Conservation (phyloP, 495 filamentous ascomycete species). For the Trichodelitschia bisporula region DNA sequence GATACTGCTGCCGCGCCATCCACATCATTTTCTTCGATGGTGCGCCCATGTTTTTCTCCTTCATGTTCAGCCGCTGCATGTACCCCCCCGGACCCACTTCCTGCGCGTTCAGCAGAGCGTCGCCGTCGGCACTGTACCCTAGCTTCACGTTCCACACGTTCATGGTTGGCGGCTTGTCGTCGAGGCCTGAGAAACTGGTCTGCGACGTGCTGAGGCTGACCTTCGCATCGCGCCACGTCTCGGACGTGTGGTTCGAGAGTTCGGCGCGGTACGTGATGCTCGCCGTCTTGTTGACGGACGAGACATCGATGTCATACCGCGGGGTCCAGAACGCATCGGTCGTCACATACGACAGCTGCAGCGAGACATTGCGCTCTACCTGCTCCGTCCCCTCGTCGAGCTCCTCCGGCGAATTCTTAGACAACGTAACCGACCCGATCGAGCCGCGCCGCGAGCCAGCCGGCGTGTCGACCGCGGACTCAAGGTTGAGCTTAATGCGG, state of each 20-base stretch:
- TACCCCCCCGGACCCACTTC: too few relatives aligned
- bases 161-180: slow-evolving; percentile 31
- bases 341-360: slow-evolving; percentile 39
- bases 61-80: slow-evolving; percentile 1
- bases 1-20: too few relatives aligned
- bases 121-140: slow-evolving; percentile 4
- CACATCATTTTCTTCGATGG: slow-evolving; percentile 3
- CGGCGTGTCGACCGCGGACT: slow-evolving; percentile 25
- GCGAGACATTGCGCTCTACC: slow-evolving; percentile 16
- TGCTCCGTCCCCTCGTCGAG: slow-evolving; percentile 6
- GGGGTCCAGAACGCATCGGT: slow-evolving; percentile 36
- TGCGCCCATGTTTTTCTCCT: background rate
- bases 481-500: slow-evolving; percentile 30
- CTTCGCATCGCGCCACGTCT: slow-evolving; percentile 41
- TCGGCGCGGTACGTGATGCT: slow-evolving; percentile 36
- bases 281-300: slow-evolving; percentile 27
- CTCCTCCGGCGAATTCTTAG: slow-evolving; percentile 9
- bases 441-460: slow-evolving; percentile 29
- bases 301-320: slow-evolving; percentile 38
- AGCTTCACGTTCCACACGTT: slow-evolving; percentile 34
- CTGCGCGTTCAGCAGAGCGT: slow-evolving; percentile 6
- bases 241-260: slow-evolving; percentile 36
- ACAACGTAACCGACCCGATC: slow-evolving; percentile 18
- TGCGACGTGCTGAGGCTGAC: slow-evolving; percentile 45
- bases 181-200: slow-evolving; percentile 33